Evolutionary conservation across 768 basidiomycete genomes (phyloP).

Genomic region (Lactarius evosmus): DNA sequence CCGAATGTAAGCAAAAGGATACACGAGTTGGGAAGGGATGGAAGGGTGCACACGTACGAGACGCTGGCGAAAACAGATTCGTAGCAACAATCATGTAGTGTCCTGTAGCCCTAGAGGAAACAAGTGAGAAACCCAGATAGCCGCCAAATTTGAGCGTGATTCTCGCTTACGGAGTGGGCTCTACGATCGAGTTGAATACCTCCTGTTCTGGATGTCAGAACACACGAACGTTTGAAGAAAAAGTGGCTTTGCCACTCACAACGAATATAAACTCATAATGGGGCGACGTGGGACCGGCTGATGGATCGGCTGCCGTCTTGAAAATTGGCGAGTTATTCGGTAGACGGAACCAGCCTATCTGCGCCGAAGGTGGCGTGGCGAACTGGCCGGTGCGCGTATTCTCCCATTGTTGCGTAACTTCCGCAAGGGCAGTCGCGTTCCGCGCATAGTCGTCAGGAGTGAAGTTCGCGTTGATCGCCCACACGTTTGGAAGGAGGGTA

Average conservation of each 20-base stretch:
- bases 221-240: background rate
- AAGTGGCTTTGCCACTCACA: background rate
- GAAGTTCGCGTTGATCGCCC: slow-evolving; percentile 3
- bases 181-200: slow-evolving; percentile 1
- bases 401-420: slow-evolving; percentile 2
- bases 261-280: slow-evolving; percentile 11
- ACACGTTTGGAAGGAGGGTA: slow-evolving; percentile 5
- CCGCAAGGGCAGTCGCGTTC: background rate
- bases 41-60: background rate
- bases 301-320: slow-evolving; percentile 2
- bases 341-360: slow-evolving; percentile 14
- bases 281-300: slow-evolving; percentile 5
- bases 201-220: background rate
- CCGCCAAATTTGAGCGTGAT: background rate
- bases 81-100: slow-evolving; percentile 3
- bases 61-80: slow-evolving; percentile 11
- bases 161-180: background rate
- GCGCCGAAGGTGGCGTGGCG: background rate
- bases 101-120: background rate
- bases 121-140: background rate
- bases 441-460: slow-evolving; percentile 1
- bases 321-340: slow-evolving; percentile 1
- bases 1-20: too few relatives aligned
- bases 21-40: background rate
- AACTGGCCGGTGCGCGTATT: slow-evolving; percentile 9